These are phyloP conservation scores for Neofusicoccum sp. DNA, from an alignment of 2,329 filamentous ascomycete species.

Conservation along the genomic window DNA sequence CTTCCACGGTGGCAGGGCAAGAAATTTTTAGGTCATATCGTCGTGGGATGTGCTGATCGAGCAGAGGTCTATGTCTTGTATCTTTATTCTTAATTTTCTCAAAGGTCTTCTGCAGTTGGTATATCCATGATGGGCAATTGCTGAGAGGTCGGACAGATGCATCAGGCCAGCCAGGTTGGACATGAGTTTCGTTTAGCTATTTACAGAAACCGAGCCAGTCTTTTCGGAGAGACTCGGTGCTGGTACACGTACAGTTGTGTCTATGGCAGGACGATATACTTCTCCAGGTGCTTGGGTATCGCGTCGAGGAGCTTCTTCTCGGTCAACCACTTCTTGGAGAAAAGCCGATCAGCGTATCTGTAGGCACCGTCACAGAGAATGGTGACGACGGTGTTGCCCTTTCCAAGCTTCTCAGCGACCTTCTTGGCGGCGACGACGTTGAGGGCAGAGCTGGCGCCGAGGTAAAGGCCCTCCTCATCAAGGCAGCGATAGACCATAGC, in stretches of 20 bases:
- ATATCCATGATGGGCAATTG: no score
- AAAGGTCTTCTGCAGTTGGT: no score
- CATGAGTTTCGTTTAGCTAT: neutral
- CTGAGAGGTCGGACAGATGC: neutral
- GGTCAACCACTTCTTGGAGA: conserved; percentile 86
- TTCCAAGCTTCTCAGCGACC: conserved; percentile 84
- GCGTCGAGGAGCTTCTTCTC: conserved; percentile 79
- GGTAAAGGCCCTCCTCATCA: conserved; percentile 92
- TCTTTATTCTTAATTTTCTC: no score
- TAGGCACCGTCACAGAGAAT: conserved; percentile 97
- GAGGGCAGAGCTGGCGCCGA: conserved; percentile 88
- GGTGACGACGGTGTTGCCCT: conserved; percentile 87
- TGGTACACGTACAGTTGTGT: neutral
- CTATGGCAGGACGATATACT: conserved; percentile 79
- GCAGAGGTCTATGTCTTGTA: no score
- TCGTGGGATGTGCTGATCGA: no score
- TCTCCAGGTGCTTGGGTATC: conserved; percentile 80
- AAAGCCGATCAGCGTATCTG: conserved; percentile 88
- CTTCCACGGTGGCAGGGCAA: no score
- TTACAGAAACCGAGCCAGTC: neutral
- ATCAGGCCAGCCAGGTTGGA: neutral
- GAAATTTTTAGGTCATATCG: no score
- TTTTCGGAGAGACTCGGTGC: neutral
- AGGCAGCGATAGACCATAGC: conserved; percentile 97
- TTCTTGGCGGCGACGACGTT: conserved; percentile 96